Evolutionary conservation across 2,329 filamentous ascomycete genomes (phyloP).

Genomic region (Zalaria sp.): DNA sequence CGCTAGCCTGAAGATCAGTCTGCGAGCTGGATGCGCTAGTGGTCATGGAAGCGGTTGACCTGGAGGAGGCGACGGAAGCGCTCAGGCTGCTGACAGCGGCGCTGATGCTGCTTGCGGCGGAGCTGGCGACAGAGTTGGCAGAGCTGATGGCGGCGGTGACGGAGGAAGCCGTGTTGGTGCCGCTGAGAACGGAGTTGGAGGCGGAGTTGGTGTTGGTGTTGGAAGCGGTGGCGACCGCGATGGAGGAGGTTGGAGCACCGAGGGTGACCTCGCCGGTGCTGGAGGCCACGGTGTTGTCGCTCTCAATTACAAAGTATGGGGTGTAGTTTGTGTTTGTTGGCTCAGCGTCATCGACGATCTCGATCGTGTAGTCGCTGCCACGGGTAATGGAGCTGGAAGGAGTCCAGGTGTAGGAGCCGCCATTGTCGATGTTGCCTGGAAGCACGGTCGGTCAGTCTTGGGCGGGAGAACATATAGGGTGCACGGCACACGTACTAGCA

Average conservation of each 20-base stretch:
- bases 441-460: too few relatives aligned
- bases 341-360: constrained; percentile 36
- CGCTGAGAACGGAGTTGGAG: constrained; percentile 3
- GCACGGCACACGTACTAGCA: constrained; percentile 12
- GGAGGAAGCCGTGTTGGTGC: constrained; percentile 1
- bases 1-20: constrained; percentile 21
- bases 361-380: constrained; percentile 36
- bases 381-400: constrained; percentile 26
- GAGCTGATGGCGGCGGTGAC: not conserved
- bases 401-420: constrained; percentile 34
- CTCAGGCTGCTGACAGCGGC: constrained; percentile 52
- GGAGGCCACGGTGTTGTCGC: constrained; percentile 24
- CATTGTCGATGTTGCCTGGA: constrained; percentile 33
- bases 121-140: not conserved
- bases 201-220: constrained; percentile 11
- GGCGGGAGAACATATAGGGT: not conserved
- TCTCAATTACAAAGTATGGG: constrained; percentile 35
- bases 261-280: constrained; percentile 14
- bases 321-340: constrained; percentile 35
- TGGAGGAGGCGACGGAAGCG: constrained; percentile 59
- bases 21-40: constrained; percentile 71
- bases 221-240: constrained; percentile 13
- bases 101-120: not conserved
- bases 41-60: constrained; percentile 41
- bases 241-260: constrained; percentile 16